Base-by-base conservation (phyloP, 1,139 yeast genomes). In the Blastobotrys capitulatus region DNA sequence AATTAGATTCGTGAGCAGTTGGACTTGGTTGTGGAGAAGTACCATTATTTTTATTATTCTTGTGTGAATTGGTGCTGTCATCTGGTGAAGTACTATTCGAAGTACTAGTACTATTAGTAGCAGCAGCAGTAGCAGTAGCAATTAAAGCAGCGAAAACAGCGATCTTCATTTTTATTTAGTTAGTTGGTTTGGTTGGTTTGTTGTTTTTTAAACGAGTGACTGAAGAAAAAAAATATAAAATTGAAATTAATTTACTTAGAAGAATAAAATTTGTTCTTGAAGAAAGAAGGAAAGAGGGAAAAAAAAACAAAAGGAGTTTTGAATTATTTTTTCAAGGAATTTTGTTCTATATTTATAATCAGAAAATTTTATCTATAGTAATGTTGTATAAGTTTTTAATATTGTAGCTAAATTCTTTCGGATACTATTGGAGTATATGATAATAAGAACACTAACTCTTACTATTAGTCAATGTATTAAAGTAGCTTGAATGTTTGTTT, bases 81-180 rank as follows among this genome's bases (percentile, higher is more conserved):
- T 26, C 7, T 38, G 18, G 10, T 38, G 41, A 19, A n/a, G 18
- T 25, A 16, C 7, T n/a, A 18, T 37, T 37, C 18, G 13, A 12
- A 6, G 32, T 6, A 7, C 6, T 26, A 8, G 13, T 26, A 7
- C 71, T 60, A 51, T 62, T 66, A 54, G 69, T 61, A 43, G 68
- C 60, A 53, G 63, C 72, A 51, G 73, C 63, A 46, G 57, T 54
- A 70, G 64, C 66, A 52, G 74, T 45, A 26, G 31, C 6, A 26
- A 40, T 16, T 15, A 38, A 20, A 16, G 37, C 29, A 42, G 31
- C 22, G 16, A 19, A 16, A 25, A 18, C n/a, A 13, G 35, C 20
- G 46, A 34, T 19, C 38, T 46, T 34, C 49, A 46, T 46, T 41
- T 16, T 46, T 22, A 7, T 5, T 22, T 22, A n/a, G 25, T 22